Percentiles rank a stretch among this genome's conserved stretches.
Conservation (phyloP, 2,329 filamentous ascomycete genomes). For the Talaromyces marneffei region DNA sequence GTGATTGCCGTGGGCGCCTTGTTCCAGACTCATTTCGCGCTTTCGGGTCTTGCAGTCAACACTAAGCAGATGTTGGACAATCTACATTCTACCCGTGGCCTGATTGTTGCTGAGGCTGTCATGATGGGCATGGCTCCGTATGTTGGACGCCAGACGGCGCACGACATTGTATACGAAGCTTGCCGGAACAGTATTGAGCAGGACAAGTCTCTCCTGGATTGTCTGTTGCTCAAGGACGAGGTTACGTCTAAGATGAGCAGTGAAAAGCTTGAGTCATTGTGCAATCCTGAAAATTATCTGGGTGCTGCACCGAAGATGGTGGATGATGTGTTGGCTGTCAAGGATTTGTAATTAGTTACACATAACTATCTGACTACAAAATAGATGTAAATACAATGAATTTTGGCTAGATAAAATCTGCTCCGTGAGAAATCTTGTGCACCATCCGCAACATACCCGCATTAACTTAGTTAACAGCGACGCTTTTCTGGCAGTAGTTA, state of each 20-base stretch:
- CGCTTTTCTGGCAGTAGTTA: neutral
- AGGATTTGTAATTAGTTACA: neutral
- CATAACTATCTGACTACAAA: neutral
- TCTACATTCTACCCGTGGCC: slow-evolving; percentile 46
- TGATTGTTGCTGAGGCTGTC: slow-evolving; percentile 56
- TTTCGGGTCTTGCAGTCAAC: slow-evolving; percentile 49
- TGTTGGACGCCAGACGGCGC: slow-evolving; percentile 49
- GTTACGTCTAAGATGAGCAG: slow-evolving; percentile 42
- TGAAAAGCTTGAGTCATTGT: slow-evolving; percentile 47
- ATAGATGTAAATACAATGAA: neutral
- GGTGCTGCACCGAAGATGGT: slow-evolving; percentile 31
- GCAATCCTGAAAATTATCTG: slow-evolving; percentile 50
- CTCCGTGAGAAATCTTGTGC: neutral
- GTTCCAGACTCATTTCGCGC: slow-evolving; percentile 50
- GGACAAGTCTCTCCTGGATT: slow-evolving; percentile 40
- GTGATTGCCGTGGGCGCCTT: slow-evolving; percentile 49
- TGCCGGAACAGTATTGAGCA: slow-evolving; percentile 48
- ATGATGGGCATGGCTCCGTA: slow-evolving; percentile 55
- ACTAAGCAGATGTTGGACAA: slow-evolving; percentile 47
- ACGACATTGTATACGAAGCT: slow-evolving; percentile 53
- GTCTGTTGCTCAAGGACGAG: slow-evolving; percentile 31
- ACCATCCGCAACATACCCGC: no score
- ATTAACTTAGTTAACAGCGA: no score
- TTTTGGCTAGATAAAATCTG: neutral
- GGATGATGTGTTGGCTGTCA: slow-evolving; percentile 25